phyloP scores from a whole-genome alignment of 305 asterid genomes.

The Fraxinus greggii region DNA sequence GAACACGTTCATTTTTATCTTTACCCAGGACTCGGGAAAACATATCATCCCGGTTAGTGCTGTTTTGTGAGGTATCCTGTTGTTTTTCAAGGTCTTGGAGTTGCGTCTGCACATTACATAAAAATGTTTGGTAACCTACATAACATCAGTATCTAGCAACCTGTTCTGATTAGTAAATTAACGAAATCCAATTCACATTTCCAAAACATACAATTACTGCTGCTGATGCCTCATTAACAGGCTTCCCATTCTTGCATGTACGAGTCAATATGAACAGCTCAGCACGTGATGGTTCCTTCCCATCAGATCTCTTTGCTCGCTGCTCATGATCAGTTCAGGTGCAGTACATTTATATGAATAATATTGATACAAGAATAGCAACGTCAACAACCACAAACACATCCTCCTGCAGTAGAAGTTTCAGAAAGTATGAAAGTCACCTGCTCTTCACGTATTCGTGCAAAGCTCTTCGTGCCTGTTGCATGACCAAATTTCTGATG shows the following conservation, averaged over 20 bases:
- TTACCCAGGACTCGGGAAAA: slow-evolving; percentile 35
- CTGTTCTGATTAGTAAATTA: neutral
- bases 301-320: slow-evolving; percentile 35
- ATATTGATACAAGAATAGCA: neutral
- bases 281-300: slow-evolving; percentile 37
- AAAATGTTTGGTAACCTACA: slow-evolving; percentile 9
- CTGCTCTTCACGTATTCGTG: slow-evolving; percentile 45
- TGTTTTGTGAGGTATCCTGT: slow-evolving; percentile 17
- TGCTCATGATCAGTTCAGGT: slow-evolving; percentile 12
- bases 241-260: slow-evolving; percentile 40
- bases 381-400: neutral
- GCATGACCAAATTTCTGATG: slow-evolving; percentile 32
- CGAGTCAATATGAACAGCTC: slow-evolving; percentile 48
- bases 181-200: slow-evolving; percentile 10
- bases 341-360: neutral
- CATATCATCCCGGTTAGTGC: slow-evolving; percentile 19
- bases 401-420: neutral
- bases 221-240: slow-evolving; percentile 37
- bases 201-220: slow-evolving; percentile 38
- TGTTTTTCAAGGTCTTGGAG: slow-evolving; percentile 26
- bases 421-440: slow-evolving; percentile 22
- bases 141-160: neutral
- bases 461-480: slow-evolving; percentile 43
- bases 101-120: slow-evolving; percentile 23
- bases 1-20: slow-evolving; percentile 27